Evolutionary conservation across 805 yeast genomes (phyloP), one percentile per base, ranked within the genome.

Genomic region (Candida suzukii): DNA sequence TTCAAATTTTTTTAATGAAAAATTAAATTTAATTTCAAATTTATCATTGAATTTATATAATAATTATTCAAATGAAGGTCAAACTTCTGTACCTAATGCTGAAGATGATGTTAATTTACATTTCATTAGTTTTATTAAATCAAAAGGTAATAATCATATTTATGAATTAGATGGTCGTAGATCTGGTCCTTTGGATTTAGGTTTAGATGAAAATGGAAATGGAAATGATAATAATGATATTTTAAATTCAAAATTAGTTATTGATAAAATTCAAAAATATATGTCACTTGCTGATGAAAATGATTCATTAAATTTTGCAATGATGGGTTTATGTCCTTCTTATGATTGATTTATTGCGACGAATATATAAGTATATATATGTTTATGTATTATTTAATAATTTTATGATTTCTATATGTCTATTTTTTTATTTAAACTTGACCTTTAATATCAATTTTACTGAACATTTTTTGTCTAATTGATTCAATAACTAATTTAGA

Each of bases 91-190:
- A 0, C 91, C 90, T 10, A 57, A 63, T 11, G 77, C 83, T 9
- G 72, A 67, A 2, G 68, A 66, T 2, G 69, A 76, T 4, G 68
- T 76, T 3, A 76, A 79, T 41, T 66, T 82, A 43, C 99, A 91
- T 63, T 91, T 85, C 56, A 79, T 91, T 21, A 71, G 93, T 6
- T 81, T 84, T 52, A 68, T 84, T 11, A 78, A 74, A 51, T 60
- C 64, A 27, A 59, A 62, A 28, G 62, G 64, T 12, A 71, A 76
- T 46, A 76, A 74, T 9, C 76, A 75, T 44, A 55, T 91, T 18
- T 86, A 77, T 53, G 98, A 91, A 61, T 69, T 91, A 28, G 99
- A 91, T 56, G 99, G 99, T 1, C 72, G 98, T 48, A 70, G 95
- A 48, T 61, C 61, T 28, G 93, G 95, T 0, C 88, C 96, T 0